Conservation (phyloP, 2,329 filamentous ascomycete genomes). For the Pseudocercospora ulei region DNA sequence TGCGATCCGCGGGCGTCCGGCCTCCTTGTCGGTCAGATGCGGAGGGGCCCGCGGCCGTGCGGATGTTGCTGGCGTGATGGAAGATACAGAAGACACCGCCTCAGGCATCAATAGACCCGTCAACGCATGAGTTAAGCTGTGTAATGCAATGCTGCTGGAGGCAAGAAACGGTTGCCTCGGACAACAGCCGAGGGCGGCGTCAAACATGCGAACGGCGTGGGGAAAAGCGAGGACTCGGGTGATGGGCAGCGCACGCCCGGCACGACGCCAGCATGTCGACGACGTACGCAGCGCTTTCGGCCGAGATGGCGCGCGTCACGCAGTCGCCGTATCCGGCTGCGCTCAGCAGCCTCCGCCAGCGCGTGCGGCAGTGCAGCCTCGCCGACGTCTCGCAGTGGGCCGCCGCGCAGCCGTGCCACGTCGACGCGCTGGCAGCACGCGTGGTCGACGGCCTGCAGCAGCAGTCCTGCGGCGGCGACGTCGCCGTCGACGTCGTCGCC, state of each 20-base stretch:
- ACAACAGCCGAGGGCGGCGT: slow-evolving; percentile 1
- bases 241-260: background rate
- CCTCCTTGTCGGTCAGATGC: too few species aligned
- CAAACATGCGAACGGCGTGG: background rate
- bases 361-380: slow-evolving; percentile 25
- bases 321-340: slow-evolving; percentile 31
- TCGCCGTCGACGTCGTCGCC: slow-evolving; percentile 43
- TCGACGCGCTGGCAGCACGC: slow-evolving; percentile 39
- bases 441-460: slow-evolving; percentile 45
- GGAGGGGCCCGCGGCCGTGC: too few species aligned
- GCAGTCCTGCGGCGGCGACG: slow-evolving; percentile 45
- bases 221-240: background rate
- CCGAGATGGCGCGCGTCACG: slow-evolving; percentile 29
- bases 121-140: too few species aligned
- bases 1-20: too few species aligned
- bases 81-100: too few species aligned
- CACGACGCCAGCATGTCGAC: slow-evolving; percentile 12
- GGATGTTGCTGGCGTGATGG: too few species aligned
- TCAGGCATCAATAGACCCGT: too few species aligned
- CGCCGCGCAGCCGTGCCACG: slow-evolving; percentile 43
- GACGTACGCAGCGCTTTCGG: slow-evolving; percentile 18
- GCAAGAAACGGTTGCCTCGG: slow-evolving; percentile 1
- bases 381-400: slow-evolving; percentile 41
- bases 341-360: slow-evolving; percentile 17
- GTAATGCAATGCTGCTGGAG: too few species aligned